phyloP scores from a whole-genome alignment of 352 stramenopile species.

The Phytophthora sp. region DNA sequence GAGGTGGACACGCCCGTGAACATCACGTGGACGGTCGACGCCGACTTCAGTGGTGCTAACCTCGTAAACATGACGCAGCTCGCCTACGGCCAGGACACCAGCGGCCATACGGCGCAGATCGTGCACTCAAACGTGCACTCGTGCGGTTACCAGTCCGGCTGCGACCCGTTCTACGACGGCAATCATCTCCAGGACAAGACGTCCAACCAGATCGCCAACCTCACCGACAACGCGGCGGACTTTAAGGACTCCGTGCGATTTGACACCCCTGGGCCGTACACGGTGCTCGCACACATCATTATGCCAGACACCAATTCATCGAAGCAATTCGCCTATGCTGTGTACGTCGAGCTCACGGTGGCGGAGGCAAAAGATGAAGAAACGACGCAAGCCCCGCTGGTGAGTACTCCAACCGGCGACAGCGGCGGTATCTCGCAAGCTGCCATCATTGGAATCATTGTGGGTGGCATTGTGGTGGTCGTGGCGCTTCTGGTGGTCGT shows the following conservation, averaged over 20 bases:
- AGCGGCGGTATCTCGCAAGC: conserved; percentile 49
- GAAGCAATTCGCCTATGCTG: conserved; percentile 54
- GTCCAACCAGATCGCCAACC: conserved; percentile 57
- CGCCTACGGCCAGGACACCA: conserved; percentile 43
- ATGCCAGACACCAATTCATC: conserved; percentile 56
- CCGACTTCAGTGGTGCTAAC: conserved; percentile 48
- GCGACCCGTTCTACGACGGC: conserved; percentile 63
- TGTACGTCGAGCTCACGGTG: conserved; percentile 53
- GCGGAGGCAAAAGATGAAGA: conserved; percentile 27
- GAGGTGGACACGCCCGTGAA: conserved; percentile 50
- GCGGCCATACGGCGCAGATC: conserved; percentile 54
- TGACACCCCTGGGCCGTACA: conserved; percentile 41
- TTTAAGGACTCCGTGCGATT: conserved; percentile 51
- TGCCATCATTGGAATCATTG: conserved; percentile 62
- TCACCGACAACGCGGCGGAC: conserved; percentile 53
- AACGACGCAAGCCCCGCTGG: conserved; percentile 29
- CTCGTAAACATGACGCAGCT: conserved; percentile 59
- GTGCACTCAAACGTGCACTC: conserved; percentile 74
- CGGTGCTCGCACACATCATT: conserved; percentile 67
- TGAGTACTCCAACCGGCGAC: conserved; percentile 15
- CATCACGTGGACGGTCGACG: conserved; percentile 54
- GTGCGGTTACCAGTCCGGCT: conserved; percentile 54
- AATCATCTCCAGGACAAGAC: conserved; percentile 61
- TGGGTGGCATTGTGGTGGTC: conserved; percentile 57
- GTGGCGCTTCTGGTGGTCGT: conserved; percentile 50